Evolutionary conservation across 2,329 filamentous ascomycete genomes (phyloP), one percentile per base, ranked within the genome.

Genomic region (Talaromyces sp.): DNA sequence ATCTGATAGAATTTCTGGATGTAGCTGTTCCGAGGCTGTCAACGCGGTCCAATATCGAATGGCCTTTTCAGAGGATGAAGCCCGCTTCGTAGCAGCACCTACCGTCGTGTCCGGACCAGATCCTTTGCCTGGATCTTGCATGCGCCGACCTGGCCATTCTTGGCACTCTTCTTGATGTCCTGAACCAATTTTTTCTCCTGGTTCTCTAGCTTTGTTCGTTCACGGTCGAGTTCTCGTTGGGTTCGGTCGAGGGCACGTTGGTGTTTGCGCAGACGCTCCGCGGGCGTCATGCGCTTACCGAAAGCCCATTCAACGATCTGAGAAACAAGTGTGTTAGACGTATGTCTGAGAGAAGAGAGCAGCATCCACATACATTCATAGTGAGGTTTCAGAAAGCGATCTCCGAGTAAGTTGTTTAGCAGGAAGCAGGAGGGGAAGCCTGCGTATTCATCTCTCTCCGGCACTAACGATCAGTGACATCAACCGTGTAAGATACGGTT

Each of bases 251-350:
- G 86, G 63, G 94, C 91, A 66, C 94, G 86, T 78, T 97, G 94
- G 75, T 99, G 96, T 81, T 80, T 81, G 64, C 78, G 77, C 58
- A 81, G 70, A 62, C 77, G 76, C 70, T 80, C 78, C 54, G 91
- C 91, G 3, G 94, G 93, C 81, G 94, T 99, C 85, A 97, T 95
- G 76, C 94, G 94, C 84, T 97, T 97, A 63, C 94, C 94, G 71
- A 99, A 99, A 35, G 93, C 93, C 92, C 94, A 99, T 84, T 99
- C 94, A 57, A 99, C 84, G 71, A 97, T 90, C 90, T 97, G n/a
- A n/a, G n/a, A n/a, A 65, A n/a, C 61, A 55, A 58, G 56, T 17
- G 13, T 11, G 19, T 50, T 46, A 51, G 50, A 65, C 47, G 22
- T 37, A 37, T 16, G 40, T 20, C 14, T 6, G 1, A 32, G 22